These are phyloP conservation scores for Pseudocercospora vitis DNA, from an alignment of 2,329 filamentous ascomycete genomes.

Conservation along the genomic window DNA sequence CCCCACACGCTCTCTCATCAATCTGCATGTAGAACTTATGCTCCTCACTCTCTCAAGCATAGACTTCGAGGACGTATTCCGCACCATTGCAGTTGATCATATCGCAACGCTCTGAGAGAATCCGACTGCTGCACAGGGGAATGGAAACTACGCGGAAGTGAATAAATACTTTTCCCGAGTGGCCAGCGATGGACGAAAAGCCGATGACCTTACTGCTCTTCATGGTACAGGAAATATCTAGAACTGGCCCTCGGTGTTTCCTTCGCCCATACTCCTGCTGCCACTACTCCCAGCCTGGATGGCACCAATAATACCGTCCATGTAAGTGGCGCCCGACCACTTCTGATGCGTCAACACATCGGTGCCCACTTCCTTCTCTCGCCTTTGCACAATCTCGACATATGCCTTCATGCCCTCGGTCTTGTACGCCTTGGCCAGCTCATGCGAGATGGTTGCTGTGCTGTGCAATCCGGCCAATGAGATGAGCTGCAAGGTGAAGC, in stretches of 20 bases:
- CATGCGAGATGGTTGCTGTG: slow-evolving; percentile 64
- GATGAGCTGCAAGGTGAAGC: slow-evolving; percentile 67
- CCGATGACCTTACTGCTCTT: slow-evolving; percentile 3
- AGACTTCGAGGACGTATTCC: no score
- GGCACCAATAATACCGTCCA: slow-evolving; percentile 84
- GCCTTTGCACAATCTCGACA: slow-evolving; percentile 85
- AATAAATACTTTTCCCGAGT: neutral
- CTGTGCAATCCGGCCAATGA: slow-evolving; percentile 64
- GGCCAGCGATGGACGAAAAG: neutral
- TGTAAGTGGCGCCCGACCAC: slow-evolving; percentile 72
- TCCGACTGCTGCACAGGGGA: no score
- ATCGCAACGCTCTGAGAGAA: no score
- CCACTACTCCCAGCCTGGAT: slow-evolving; percentile 90
- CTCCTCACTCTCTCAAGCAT: no score
- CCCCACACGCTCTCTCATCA: no score
- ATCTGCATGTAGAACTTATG: no score
- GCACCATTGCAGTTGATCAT: no score
- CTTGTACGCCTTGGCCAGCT: slow-evolving; percentile 81
- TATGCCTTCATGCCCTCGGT: slow-evolving; percentile 95
- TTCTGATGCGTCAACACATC: slow-evolving; percentile 96
- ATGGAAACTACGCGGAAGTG: neutral
- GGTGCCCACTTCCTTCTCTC: slow-evolving; percentile 86
- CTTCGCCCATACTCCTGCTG: slow-evolving; percentile 91
- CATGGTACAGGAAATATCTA: slow-evolving; percentile 25
- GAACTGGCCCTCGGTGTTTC: slow-evolving; percentile 72